Conservation (phyloP, 2,329 filamentous ascomycete genomes). For the Cytospora schulzeri region DNA sequence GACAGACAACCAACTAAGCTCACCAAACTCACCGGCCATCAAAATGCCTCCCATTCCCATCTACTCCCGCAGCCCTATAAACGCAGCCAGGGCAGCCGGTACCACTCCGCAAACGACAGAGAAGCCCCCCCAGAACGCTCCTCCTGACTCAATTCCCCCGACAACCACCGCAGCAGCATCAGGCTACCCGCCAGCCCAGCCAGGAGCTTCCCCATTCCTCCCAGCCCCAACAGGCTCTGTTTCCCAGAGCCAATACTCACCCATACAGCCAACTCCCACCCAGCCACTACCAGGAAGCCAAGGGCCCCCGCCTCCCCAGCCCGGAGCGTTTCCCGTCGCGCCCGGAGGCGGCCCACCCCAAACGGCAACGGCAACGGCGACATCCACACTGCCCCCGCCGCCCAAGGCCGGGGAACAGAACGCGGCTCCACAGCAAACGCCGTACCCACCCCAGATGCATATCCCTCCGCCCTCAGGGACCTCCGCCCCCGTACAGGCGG, state of each 20-base stretch:
- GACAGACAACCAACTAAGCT: background rate
- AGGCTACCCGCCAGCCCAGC: slow-evolving; percentile 46
- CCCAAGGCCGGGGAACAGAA: slow-evolving; percentile 51
- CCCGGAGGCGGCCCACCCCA: slow-evolving; percentile 32
- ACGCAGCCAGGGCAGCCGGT: slow-evolving; percentile 54
- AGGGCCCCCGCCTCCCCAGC: slow-evolving; percentile 58
- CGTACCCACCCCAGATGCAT: slow-evolving; percentile 52
- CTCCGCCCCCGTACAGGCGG: slow-evolving; percentile 34
- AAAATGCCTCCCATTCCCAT: slow-evolving; percentile 65
- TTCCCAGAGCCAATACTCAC: slow-evolving; percentile 37
- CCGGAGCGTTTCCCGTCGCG: slow-evolving; percentile 55
- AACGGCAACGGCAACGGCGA: slow-evolving; percentile 29
- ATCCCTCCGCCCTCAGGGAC: slow-evolving; percentile 47
- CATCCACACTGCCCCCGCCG: slow-evolving; percentile 48
- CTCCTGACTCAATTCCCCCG: slow-evolving; percentile 29
- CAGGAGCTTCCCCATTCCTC: slow-evolving; percentile 48
- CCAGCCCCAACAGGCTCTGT: slow-evolving; percentile 47
- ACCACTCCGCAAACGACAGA: slow-evolving; percentile 49
- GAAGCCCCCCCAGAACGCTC: slow-evolving; percentile 31
- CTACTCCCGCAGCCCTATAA: slow-evolving; percentile 62
- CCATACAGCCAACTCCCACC: slow-evolving; percentile 48
- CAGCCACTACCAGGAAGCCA: slow-evolving; percentile 34
- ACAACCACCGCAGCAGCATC: slow-evolving; percentile 35
- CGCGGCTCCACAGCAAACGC: slow-evolving; percentile 38
- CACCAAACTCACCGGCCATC: background rate